These are phyloP conservation scores for Podila epicladia DNA, from an alignment of 192 early-diverging fungal species.

Conservation along the genomic window DNA sequence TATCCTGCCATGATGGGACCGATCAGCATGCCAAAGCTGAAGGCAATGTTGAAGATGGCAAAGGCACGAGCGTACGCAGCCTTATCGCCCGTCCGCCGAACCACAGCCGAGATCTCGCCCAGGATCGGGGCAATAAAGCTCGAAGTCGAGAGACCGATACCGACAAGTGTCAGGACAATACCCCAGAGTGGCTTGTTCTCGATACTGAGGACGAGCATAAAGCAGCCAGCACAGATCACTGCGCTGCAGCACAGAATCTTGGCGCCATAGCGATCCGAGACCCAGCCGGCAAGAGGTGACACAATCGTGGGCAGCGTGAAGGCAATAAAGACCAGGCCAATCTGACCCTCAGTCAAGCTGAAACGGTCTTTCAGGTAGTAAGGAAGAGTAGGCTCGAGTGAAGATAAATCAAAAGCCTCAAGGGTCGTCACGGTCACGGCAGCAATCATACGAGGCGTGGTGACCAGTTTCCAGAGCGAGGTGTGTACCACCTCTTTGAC, in stretches of 20 bases:
- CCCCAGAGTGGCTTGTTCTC: constrained; percentile 45
- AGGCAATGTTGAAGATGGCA: constrained; percentile 81
- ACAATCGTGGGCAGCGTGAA: constrained; percentile 77
- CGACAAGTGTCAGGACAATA: constrained; percentile 31
- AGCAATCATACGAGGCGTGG: constrained; percentile 54
- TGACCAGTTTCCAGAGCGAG: constrained; percentile 52
- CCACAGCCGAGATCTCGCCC: constrained; percentile 47
- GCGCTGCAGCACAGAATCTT: constrained; percentile 55
- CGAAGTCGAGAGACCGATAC: constrained; percentile 37
- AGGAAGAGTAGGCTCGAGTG: constrained; percentile 65
- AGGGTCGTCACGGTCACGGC: constrained; percentile 30
- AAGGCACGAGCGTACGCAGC: constrained; percentile 68
- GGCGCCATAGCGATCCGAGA: constrained; percentile 64
- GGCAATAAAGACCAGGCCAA: constrained; percentile 76
- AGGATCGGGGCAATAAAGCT: constrained; percentile 44
- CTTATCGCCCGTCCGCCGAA: constrained; percentile 61
- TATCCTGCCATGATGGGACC: constrained; percentile 73
- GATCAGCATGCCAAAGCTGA: constrained; percentile 78
- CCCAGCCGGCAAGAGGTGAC: constrained; percentile 66
- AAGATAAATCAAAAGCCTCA: constrained; percentile 32
- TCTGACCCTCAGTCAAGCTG: constrained; percentile 48
- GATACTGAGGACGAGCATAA: constrained; percentile 53
- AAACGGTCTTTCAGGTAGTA: constrained; percentile 61
- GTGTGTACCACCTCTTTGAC: constrained; percentile 9
- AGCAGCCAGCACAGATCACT: constrained; percentile 47